These are phyloP conservation scores for Saccharomyces uvarum DNA, from an alignment of 1,139 yeast species.

Conservation along the genomic window DNA sequence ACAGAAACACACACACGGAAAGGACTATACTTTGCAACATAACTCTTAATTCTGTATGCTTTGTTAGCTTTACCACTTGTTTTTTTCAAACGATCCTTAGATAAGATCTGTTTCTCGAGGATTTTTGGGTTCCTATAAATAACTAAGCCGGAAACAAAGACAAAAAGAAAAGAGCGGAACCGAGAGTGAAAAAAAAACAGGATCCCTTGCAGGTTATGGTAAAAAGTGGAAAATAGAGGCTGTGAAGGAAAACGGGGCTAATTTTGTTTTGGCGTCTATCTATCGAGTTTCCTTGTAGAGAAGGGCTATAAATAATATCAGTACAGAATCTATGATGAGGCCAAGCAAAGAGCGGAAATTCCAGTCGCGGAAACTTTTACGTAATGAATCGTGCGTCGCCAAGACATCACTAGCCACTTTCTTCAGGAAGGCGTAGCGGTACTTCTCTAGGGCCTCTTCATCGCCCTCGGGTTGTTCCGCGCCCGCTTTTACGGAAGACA, in stretches of 20 bases:
- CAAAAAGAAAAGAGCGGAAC: conserved; percentile 1
- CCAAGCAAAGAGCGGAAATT: conserved; percentile 9
- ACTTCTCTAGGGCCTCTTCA: not conserved
- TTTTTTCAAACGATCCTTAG: not conserved
- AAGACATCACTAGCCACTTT: conserved; percentile 11
- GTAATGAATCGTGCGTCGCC: conserved; percentile 11
- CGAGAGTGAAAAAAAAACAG: not conserved
- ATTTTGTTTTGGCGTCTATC: not conserved
- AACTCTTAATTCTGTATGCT: not conserved
- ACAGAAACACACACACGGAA: not conserved
- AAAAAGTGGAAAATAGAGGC: not conserved
- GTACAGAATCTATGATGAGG: conserved; percentile 6
- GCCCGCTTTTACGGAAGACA: not conserved
- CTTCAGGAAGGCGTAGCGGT: conserved; percentile 7
- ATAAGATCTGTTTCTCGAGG: not conserved
- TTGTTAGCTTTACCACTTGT: not conserved
- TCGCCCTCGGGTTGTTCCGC: not conserved
- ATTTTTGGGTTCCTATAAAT: not conserved
- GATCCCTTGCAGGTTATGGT: not conserved
- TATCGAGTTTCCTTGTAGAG: not conserved
- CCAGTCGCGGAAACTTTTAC: conserved; percentile 14
- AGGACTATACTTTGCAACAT: not conserved
- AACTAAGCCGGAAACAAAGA: not conserved
- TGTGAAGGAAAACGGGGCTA: not conserved
- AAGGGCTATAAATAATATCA: conserved; percentile 3